phyloP scores from a whole-genome alignment of 768 basidiomycete species.

The Peribolospora baueri region DNA sequence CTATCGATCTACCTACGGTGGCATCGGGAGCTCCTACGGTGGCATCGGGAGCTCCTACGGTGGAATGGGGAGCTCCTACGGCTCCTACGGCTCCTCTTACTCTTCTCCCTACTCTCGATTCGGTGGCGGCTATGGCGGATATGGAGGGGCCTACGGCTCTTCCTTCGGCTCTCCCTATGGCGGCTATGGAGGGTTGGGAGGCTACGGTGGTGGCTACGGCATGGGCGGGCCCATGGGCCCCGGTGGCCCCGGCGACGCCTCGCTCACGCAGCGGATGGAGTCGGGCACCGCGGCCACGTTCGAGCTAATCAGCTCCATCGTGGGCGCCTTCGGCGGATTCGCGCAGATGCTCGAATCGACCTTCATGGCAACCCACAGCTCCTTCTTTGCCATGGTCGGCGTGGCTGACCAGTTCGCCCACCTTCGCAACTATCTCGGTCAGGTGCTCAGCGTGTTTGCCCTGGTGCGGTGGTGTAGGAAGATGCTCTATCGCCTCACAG shows the following conservation, averaged over 20 bases:
- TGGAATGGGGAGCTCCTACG: no score
- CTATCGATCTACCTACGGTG: no score
- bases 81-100: slow-evolving; percentile 13
- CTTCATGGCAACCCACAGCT: slow-evolving; percentile 46
- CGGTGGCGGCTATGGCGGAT: slow-evolving; percentile 19
- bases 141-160: slow-evolving; percentile 3
- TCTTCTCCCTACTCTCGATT: slow-evolving; percentile 24
- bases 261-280: slow-evolving; percentile 69
- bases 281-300: slow-evolving; percentile 78
- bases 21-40: no score
- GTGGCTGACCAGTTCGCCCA: slow-evolving; percentile 87
- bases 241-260: slow-evolving; percentile 23
- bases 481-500: slow-evolving; percentile 28
- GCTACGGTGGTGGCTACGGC: slow-evolving; percentile 14
- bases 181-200: slow-evolving; percentile 5
- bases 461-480: slow-evolving; percentile 61
- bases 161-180: slow-evolving; percentile 6
- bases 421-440: slow-evolving; percentile 72
- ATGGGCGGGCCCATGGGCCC: slow-evolving; percentile 10
- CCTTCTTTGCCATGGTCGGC: slow-evolving; percentile 45
- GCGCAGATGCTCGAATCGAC: slow-evolving; percentile 94
- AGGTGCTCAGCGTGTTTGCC: slow-evolving; percentile 77
- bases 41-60: no score
- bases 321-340: slow-evolving; percentile 80
- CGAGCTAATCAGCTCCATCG: slow-evolving; percentile 73